phyloP scores from a whole-genome alignment of 163 green algal species.

The Chlorella variabilis region DNA sequence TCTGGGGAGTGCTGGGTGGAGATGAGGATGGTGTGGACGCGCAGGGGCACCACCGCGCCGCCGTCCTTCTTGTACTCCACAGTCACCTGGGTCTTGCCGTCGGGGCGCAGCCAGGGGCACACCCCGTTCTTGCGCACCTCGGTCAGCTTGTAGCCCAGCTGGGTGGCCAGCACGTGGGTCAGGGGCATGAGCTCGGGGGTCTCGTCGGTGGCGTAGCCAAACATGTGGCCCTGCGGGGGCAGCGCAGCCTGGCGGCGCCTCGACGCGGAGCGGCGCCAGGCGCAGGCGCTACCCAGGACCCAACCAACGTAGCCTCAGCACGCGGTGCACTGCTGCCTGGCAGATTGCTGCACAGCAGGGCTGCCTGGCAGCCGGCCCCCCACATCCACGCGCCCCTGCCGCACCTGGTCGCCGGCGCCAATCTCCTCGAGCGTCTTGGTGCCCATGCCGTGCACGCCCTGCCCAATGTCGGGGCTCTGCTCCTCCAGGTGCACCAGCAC shows the following conservation, averaged over 20 bases:
- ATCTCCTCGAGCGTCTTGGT: conserved; percentile 99
- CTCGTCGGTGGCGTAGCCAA: conserved; percentile 99
- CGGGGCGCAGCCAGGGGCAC: conserved; percentile 93
- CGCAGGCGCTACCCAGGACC: too few relatives aligned
- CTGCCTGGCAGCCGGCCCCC: too few relatives aligned
- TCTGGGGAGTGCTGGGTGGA: conserved; percentile 97
- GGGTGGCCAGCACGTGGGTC: conserved; percentile 96
- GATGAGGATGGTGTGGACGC: conserved; percentile 99
- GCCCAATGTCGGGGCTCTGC: conserved; percentile 98
- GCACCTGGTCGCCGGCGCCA: conserved; percentile 95
- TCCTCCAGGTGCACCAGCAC: conserved; percentile 99
- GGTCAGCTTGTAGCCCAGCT: conserved; percentile 89
- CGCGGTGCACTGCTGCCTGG: too few relatives aligned
- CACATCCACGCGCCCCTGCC: conserved; percentile 7
- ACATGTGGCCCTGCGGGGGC: conserved; percentile 98
- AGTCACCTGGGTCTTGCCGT: conserved; percentile 99
- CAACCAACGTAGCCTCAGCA: too few relatives aligned
- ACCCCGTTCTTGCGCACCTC: conserved; percentile 91
- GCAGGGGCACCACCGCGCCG: conserved; percentile 88
- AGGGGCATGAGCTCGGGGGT: conserved; percentile 98
- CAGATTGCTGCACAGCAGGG: too few relatives aligned
- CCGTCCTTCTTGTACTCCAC: conserved; percentile 98
- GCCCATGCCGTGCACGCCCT: conserved; percentile 98
- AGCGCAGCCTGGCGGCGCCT: too few relatives aligned
- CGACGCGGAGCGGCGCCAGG: too few relatives aligned